These are phyloP conservation scores for Chlorella sp. DNA, from an alignment of 139 green algal species.

Conservation along the genomic window DNA sequence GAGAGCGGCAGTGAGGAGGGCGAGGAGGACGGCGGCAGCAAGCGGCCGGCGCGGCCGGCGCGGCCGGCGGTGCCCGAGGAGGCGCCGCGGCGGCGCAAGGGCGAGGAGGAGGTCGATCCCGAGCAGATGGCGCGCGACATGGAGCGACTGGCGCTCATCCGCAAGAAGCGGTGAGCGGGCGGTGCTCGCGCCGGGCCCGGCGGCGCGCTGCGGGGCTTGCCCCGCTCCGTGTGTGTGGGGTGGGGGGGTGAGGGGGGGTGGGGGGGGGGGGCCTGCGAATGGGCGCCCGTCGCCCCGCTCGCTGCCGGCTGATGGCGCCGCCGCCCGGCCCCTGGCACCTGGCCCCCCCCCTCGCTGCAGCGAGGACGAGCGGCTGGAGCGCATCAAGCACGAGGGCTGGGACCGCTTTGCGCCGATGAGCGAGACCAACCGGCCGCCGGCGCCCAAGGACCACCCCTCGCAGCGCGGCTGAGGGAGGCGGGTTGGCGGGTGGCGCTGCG, in stretches of 20 bases:
- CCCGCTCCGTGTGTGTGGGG: background rate
- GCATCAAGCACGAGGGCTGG: constrained; percentile 76
- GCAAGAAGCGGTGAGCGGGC: constrained; percentile 59
- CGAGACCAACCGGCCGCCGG: background rate
- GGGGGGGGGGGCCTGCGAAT: no score
- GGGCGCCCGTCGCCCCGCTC: no score
- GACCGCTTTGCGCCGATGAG: constrained; percentile 58
- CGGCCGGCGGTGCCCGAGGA: background rate
- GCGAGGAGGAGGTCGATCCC: constrained; percentile 52
- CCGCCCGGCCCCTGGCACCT: no score
- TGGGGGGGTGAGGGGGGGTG: background rate
- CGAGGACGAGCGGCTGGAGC: constrained; percentile 71
- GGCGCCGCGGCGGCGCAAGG: constrained; percentile 30
- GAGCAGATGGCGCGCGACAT: constrained; percentile 72
- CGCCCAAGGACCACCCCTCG: constrained; percentile 18
- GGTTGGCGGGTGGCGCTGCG: no score
- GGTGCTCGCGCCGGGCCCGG: no score
- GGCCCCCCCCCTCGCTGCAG: constrained; percentile 28
- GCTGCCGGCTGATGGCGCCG: no score
- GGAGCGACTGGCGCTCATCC: constrained; percentile 73
- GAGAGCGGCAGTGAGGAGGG: background rate
- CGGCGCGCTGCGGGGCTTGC: no score
- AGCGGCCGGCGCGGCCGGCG: background rate
- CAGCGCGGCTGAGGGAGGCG: no score
- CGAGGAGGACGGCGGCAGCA: constrained; percentile 11